Base-by-base conservation (phyloP, 805 yeast genomes). In the Wickerhamiella australiensis region DNA sequence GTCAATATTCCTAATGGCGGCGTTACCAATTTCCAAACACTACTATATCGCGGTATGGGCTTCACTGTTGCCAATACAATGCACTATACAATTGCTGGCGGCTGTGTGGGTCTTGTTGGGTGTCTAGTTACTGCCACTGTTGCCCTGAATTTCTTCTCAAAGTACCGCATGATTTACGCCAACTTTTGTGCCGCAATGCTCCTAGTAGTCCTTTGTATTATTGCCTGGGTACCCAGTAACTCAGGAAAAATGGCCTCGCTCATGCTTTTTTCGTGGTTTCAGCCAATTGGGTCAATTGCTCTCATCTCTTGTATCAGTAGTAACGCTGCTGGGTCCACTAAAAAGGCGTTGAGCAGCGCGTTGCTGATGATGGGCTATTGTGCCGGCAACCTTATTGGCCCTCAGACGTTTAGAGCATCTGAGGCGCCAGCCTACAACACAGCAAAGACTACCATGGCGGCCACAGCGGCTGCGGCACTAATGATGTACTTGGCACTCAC, bases 251-350 rank as follows among this genome's bases (percentile, higher is more conserved):
- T 70, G 26, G 71, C 70, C 2, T 71, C 73, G 40, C 68, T 63
- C 21, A 64, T 63, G 48, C 47, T 75, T 35, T 59, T 59, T 51
- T 61, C 63, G n/a, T 51, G 53, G 23, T 29, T 47, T n/a, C 22
- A 45, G 5, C 52, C 53, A 1, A 47, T 31, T 75, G 58, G 66
- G 71, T 49, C 20, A 36, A 43, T 33, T 23, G 48, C 35, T 26
- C 50, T 7, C 23, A 17, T 33, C 15, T 51, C 23, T 64, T 68
- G 33, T 66, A 75, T 3, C 72, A 82, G 61, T 31, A 66, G 76
- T 3, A 72, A 82, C 61, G 73, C 80, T 27, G 79, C 87, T 1
- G 92, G 92, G 11, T 75, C 77, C 55, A 81, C 88, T 9, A 84
- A 84, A 63, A 79, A 81, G 57, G 70, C 78, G 55, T 71, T 77